Conservation (phyloP, 1,139 yeast genomes). For the Candida sanyaensis region DNA sequence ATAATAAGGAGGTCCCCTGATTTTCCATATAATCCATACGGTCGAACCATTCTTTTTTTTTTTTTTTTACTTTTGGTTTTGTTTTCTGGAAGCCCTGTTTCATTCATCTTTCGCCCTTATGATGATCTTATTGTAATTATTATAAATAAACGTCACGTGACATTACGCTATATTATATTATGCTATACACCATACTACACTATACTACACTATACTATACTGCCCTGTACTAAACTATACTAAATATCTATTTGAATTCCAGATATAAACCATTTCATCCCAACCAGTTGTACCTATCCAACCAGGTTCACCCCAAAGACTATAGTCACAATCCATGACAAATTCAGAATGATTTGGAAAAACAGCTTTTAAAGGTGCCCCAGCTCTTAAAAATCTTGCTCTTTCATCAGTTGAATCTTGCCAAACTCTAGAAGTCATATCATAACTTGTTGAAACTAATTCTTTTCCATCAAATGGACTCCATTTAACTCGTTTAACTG, state of each 20-base stretch:
- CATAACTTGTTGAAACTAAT: constrained; percentile 79
- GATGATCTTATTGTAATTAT: too few relatives aligned
- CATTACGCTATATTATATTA: too few relatives aligned
- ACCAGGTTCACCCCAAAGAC: constrained; percentile 95
- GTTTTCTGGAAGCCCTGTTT: too few relatives aligned
- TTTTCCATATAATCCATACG: too few relatives aligned
- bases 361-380: constrained; percentile 48
- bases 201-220: too few relatives aligned
- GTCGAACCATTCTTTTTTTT: too few relatives aligned
- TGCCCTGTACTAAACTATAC: neutral
- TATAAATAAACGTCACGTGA: neutral
- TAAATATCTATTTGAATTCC: constrained; percentile 60
- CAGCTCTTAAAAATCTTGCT: constrained; percentile 45
- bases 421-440: constrained; percentile 92
- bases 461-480: constrained; percentile 82
- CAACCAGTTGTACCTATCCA: constrained; percentile 95
- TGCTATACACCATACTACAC: too few relatives aligned
- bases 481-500: constrained; percentile 82
- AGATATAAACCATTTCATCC: constrained; percentile 94
- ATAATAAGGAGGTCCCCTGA: too few relatives aligned
- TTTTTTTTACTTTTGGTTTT: too few relatives aligned
- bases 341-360: constrained; percentile 81
- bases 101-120: too few relatives aligned
- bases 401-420: constrained; percentile 61
- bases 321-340: constrained; percentile 94